phyloP scores from a whole-genome alignment of 1,284 basidiomycete genomes.

The Leccinum subrobustum region DNA sequence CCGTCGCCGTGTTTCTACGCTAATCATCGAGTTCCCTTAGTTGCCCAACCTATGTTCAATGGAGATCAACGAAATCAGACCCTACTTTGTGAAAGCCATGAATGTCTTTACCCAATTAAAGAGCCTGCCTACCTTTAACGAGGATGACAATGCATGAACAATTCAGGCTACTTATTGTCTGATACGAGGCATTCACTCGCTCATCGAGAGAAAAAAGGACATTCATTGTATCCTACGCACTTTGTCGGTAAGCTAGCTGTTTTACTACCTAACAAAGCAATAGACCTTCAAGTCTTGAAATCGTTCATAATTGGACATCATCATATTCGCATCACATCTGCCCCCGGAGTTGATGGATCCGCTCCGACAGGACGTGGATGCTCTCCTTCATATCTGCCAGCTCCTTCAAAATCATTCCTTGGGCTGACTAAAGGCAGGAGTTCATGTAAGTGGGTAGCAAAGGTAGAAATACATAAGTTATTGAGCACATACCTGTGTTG shows the following conservation, averaged over 20 bases:
- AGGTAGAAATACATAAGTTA: constrained; percentile 2
- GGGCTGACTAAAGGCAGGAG: constrained; percentile 56
- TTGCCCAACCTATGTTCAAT: constrained; percentile 84
- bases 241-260: constrained; percentile 8
- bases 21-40: constrained; percentile 41
- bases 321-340: constrained; percentile 8
- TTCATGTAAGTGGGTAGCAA: constrained; percentile 3
- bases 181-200: background rate
- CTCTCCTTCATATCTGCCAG: constrained; percentile 58
- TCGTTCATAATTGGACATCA: background rate
- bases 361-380: constrained; percentile 54
- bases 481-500: constrained; percentile 52
- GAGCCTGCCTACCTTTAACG: constrained; percentile 29
- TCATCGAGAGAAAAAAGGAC: background rate
- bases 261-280: background rate
- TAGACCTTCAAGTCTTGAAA: background rate
- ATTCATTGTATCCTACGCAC: background rate
- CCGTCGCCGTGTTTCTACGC: background rate
- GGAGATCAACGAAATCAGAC: constrained; percentile 91
- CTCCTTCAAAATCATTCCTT: constrained; percentile 67
- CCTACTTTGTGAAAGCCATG: constrained; percentile 87
- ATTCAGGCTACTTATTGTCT: background rate
- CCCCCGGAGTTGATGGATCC: constrained; percentile 39
- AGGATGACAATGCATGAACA: constrained; percentile 8
- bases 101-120: constrained; percentile 50